These are phyloP conservation scores for Heteromeles arbutifolia DNA, from an alignment of 306 rosid species.

Conservation along the genomic window DNA sequence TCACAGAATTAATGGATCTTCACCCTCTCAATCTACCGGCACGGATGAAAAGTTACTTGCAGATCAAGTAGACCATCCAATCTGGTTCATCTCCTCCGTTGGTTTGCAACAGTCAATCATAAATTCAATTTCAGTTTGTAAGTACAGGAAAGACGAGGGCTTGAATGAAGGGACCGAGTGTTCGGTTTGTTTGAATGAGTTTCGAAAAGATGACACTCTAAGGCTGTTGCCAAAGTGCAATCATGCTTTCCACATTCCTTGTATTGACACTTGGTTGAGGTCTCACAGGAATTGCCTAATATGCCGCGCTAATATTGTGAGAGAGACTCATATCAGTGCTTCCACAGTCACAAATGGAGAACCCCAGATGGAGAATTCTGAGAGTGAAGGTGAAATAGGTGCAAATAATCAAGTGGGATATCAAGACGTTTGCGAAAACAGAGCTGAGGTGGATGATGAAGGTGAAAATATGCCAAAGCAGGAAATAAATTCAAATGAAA, in stretches of 20 bases:
- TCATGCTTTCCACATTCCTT: slow-evolving; percentile 60
- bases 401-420: neutral
- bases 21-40: slow-evolving; percentile 16
- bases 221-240: slow-evolving; percentile 64
- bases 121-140: slow-evolving; percentile 50
- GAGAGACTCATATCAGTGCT: neutral
- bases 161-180: slow-evolving; percentile 66
- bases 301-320: slow-evolving; percentile 50
- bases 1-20: slow-evolving; percentile 1
- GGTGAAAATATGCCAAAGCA: slow-evolving; percentile 29
- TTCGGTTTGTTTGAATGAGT: slow-evolving; percentile 65
- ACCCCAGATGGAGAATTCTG: slow-evolving; percentile 25
- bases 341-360: slow-evolving; percentile 24
- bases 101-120: slow-evolving; percentile 65
- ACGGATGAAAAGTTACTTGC: slow-evolving; percentile 33
- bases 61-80: slow-evolving; percentile 55
- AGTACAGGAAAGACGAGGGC: slow-evolving; percentile 46
- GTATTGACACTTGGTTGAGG: slow-evolving; percentile 68
- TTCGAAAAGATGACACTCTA: slow-evolving; percentile 45
- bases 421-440: slow-evolving; percentile 11
- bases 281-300: slow-evolving; percentile 72
- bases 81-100: slow-evolving; percentile 56
- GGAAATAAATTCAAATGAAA: neutral
- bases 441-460: slow-evolving; percentile 21
- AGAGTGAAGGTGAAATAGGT: slow-evolving; percentile 15